phyloP scores from a whole-genome alignment of 2,329 filamentous ascomycete genomes.

The Lachnellula occidentalis region DNA sequence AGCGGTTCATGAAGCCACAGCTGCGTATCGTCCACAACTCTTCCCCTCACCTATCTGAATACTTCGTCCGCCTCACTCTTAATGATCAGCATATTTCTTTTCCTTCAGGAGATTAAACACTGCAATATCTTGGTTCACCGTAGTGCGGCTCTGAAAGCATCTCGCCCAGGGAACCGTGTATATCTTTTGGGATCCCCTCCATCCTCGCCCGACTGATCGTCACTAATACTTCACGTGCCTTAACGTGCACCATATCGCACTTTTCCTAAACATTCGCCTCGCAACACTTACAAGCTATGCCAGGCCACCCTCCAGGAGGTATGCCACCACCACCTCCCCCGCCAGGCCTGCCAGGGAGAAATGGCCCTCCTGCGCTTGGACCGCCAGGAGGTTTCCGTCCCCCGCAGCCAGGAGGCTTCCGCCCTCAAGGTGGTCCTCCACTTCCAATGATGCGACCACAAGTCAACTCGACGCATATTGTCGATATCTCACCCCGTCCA shows the following conservation, averaged over 20 bases:
- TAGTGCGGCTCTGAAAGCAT: constrained; percentile 1
- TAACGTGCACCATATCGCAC: not conserved
- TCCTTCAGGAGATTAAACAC: not conserved
- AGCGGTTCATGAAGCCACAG: not conserved
- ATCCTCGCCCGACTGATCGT: constrained; percentile 4
- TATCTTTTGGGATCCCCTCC: not conserved
- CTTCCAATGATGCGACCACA: constrained; percentile 3
- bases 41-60: not conserved
- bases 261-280: not conserved
- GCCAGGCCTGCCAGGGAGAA: constrained; percentile 3
- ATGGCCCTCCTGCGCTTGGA: constrained; percentile 4
- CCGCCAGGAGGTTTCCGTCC: not conserved
- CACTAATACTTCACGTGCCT: not conserved
- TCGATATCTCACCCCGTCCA: constrained; percentile 20
- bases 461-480: constrained; percentile 16
- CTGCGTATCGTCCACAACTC: not conserved
- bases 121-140: not conserved
- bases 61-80: constrained; percentile 1
- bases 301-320: not conserved
- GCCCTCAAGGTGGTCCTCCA: not conserved
- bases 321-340: constrained; percentile 14
- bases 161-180: not conserved
- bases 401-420: constrained; percentile 1
- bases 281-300: not conserved
- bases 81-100: not conserved